Evolutionary conservation across 106 monocot genomes (phyloP).

Genomic region (Agapanthus africanus): DNA sequence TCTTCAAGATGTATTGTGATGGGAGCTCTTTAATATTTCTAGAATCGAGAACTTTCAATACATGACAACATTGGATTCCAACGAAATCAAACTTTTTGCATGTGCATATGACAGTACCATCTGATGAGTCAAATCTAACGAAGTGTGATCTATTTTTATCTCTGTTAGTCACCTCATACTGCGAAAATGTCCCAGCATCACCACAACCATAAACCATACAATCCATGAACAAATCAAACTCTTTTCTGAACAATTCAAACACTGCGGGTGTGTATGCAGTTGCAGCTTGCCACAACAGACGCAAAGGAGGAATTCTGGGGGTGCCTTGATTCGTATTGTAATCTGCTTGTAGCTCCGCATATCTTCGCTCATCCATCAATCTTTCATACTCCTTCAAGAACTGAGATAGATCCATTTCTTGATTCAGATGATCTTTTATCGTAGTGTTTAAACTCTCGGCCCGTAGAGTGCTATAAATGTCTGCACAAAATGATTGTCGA

Average conservation of each 20-base stretch:
- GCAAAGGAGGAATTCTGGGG: constrained; percentile 34
- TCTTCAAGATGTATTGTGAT: constrained; percentile 41
- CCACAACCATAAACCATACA: constrained; percentile 43
- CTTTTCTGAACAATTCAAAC: constrained; percentile 53
- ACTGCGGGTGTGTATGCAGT: constrained; percentile 50
- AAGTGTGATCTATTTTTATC: constrained; percentile 38
- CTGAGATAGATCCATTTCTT: constrained; percentile 26
- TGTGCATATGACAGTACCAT: constrained; percentile 42
- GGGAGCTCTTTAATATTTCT: constrained; percentile 63
- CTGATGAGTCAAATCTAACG: constrained; percentile 61
- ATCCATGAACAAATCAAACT: constrained; percentile 51
- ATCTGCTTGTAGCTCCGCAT: constrained; percentile 55
- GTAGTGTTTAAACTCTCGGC: constrained; percentile 32
- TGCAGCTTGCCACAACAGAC: constrained; percentile 51
- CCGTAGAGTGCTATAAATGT: constrained; percentile 33
- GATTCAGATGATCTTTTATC: constrained; percentile 34
- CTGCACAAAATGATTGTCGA: constrained; percentile 46
- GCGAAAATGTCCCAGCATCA: constrained; percentile 42
- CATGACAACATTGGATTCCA: constrained; percentile 68
- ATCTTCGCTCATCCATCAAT: constrained; percentile 25
- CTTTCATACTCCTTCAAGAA: constrained; percentile 46
- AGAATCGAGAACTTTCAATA: constrained; percentile 53
- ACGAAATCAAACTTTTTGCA: constrained; percentile 53
- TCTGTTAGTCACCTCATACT: constrained; percentile 47
- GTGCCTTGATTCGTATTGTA: constrained; percentile 40